Base-by-base conservation (phyloP, 2,329 filamentous ascomycete genomes). In the Polytolypa hystricis region DNA sequence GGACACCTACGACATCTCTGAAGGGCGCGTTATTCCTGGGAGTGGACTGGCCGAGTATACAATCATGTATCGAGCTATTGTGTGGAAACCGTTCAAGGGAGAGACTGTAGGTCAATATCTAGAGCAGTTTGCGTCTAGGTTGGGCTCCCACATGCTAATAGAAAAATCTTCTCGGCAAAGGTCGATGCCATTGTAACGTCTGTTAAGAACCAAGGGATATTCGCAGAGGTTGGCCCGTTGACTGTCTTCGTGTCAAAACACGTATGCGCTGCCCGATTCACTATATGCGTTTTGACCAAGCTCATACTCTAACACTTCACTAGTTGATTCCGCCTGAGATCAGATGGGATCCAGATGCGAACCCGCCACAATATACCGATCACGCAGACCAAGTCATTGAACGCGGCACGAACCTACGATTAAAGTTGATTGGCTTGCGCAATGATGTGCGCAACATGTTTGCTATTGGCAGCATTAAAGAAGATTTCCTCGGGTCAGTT, bases 11-110 rank as follows among this genome's bases (percentile, higher is more conserved):
- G 84, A 95, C 49, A 89, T 96, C 53, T 93, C 85, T 11, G 86
- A 94, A 55, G 87, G 87, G 9, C 81, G 85, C 49, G 89, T 98
- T 43, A 74, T 95, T 39, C 89, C 91, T 3, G 84, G 89, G 6
- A 93, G 82, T 43, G 91, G 87, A 7, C 73, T 93, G 48, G 89
- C 91, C 14, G 85, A 95, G 62, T 98, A 95, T 57, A 93, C 84
- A 0, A 86, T 98, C 32, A 79, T 83, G 52, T 98, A 95, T 59
- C 84, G 87, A 42, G 91, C 91, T 36, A 89, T 98, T 42, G 85
- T 98, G 40, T 98, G 89, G 89, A 77, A 89, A 54, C 91, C 91
- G 8, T 98, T 96, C 70, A 89, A 91, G 64, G 89, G 91, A 54
- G 91, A 98, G 71, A 93, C 91, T 60, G 91, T 93, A 77, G 64